Evolutionary conservation across 805 yeast genomes (phyloP), one percentile per base, ranked within the genome.

Genomic region (Suhomyces kilbournensis): DNA sequence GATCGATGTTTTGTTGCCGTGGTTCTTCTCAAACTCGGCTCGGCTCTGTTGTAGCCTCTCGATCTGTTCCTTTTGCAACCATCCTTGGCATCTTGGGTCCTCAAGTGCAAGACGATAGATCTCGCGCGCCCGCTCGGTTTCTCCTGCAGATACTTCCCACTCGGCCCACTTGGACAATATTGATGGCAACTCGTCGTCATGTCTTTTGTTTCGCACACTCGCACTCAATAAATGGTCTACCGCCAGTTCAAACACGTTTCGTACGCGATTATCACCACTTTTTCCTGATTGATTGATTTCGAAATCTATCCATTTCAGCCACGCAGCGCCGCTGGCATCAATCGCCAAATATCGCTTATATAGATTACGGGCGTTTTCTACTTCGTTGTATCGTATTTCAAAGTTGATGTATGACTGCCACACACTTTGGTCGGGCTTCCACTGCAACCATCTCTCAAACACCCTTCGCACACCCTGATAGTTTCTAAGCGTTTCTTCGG

Each of bases 401-500:
- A 90, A 84, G 50, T 80, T 81, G 23, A 90, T 72, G 61, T 80
- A 92, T 3, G 92, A 81, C 48, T 77, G 80, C 94, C 96, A 92
- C 0, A 88, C 94, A 10, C 77, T 71, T 3, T 62, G 60, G 9
- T 71, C 73, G 0, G 97, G 97, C 55, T 81, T 82, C 90, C 96
- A 88, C 23, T 74, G 71, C 48, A 88, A 71, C 99, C 99, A 93
- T 52, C 86, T 76, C 53, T 84, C 83, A 67, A 86, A 92, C 6
- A 93, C 75, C 12, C 69, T 67, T 48, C 96, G 69, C 2, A 86
- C 86, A 7, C 85, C 84, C 4, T 72, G 65, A 40, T 81, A 70
- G 61, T 90, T 83, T 39, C 83, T 84, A 23, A 90, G 69, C 0
- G 87, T 78, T 67, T 91, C 97, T 67, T 91, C 97, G 15, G 92